These are phyloP conservation scores for Delonix regia DNA, from an alignment of 306 rosid genomes.

Conservation along the genomic window DNA sequence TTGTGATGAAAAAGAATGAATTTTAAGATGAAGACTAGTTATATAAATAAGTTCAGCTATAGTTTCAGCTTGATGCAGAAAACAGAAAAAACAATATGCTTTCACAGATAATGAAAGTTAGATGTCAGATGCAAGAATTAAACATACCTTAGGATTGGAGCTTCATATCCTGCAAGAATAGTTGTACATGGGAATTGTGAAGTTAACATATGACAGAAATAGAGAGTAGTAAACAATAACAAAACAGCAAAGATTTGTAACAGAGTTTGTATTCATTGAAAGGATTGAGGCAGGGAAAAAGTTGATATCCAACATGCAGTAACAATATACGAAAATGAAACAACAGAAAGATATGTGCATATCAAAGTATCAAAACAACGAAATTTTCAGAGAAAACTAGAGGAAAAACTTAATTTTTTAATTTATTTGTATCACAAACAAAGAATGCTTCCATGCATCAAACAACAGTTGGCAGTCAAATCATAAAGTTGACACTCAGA, in stretches of 20 bases:
- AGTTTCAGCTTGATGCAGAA: not conserved
- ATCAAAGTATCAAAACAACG: not conserved
- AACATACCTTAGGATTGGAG: not conserved
- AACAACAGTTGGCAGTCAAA: not conserved
- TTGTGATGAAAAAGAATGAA: not conserved
- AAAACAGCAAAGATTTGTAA: not conserved
- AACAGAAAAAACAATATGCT: not conserved
- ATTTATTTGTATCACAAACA: not conserved
- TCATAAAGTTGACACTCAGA: not conserved
- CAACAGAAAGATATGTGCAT: not conserved
- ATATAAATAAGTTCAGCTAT: not conserved
- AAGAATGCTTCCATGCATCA: not conserved
- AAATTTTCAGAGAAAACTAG: not conserved
- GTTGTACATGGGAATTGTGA: not conserved
- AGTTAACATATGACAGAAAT: not conserved
- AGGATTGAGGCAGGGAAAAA: not conserved
- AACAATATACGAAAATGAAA: not conserved
- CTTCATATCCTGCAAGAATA: constrained; percentile 10
- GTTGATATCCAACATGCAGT: not conserved
- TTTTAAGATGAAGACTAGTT: not conserved
- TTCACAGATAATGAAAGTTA: not conserved
- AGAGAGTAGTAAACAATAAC: not conserved
- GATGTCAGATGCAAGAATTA: not conserved
- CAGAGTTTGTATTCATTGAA: not conserved
- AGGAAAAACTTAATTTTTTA: not conserved